Evolutionary conservation across 345 rosid genomes (phyloP), one percentile per base, ranked within the genome.

Genomic region (Gossypium australe): DNA sequence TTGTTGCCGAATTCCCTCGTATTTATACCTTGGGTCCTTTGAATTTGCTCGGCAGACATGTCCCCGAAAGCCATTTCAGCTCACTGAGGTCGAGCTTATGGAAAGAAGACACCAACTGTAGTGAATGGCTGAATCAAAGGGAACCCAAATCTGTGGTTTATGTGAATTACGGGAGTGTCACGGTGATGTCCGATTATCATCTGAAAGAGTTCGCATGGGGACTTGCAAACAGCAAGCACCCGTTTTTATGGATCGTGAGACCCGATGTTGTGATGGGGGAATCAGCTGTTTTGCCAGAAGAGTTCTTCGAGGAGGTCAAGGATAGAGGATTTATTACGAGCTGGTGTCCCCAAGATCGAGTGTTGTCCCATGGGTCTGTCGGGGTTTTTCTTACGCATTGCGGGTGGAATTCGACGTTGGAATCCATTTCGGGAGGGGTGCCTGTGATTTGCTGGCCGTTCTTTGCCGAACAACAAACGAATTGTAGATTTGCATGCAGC

Each of bases 401-500:
- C 2, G 81, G 81, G 1, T 81, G 84, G 84, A 81, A 78, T 52
- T 81, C 81, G 7, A 59, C 45, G 0, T 2, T 78, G 2, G 84
- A 78, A 57, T 24, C 77, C 5, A 2, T 75, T 13, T 9, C 53
- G 0, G 49, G 24, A 9, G 80, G 74, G 0, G 64, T 63, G 7
- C 74, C 80, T 44, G 14, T 77, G 7, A 71, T 81, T 0, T 81
- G 83, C 11, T 74, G 81, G 81, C 81, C 81, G 0, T 74, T 74
- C n/a, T 79, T 79, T 0, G 78, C 77, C 0, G 82, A 82, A 2
- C 78, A 82, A 47, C 80, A 73, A 3, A 79, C 82, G 1, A 82
- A 82, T 10, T 47, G 76, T 70, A 57, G 85, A 56, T 82, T 56
- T 58, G 65, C 76, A 0, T 79, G 82, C 61, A 74, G 65, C 1